Evolutionary conservation across 2,329 filamentous ascomycete genomes (phyloP), one percentile per base, ranked within the genome.

Genomic region (Teratosphaeria destructans): DNA sequence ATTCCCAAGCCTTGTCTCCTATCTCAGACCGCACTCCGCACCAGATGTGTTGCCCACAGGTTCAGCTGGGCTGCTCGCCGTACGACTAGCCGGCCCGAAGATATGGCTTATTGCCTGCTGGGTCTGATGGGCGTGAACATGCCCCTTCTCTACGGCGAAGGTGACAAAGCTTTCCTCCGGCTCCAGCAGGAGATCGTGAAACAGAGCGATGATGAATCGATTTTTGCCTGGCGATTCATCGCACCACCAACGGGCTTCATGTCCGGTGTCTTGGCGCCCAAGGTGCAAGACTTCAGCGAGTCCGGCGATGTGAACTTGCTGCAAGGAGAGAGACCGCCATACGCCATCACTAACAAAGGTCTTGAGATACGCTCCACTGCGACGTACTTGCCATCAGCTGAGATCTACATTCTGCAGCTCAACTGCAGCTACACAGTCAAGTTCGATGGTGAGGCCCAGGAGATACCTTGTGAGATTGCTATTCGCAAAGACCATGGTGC

Each of bases 41-140:
- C 26, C 12, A 34, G 14, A 54, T 29, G 49, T 14, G 55, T 60
- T 26, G 59, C 59, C 11, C 32, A 57, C 23, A 52, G 58, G n/a
- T 57, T 65, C 49, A 59, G 52, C 23, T 65, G 63, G 63, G 57
- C 54, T 5, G 11, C 56, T 5, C 4, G 29, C 2, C 54, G 63
- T 29, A 8, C 34, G n/a, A 63, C 63, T 8, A 64, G 61, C 6
- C 29, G 70, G 2, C 2, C 57, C 0, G 77, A 79, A 52, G 78
- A 79, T 49, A 69, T 70, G 26, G 76, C 76, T 0, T 80, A 79
- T 54, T 77, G 70, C 5, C 65, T 80, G 0, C 60, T 79, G 2
- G 77, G 77, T 0, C 68, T 79, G 0, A 79, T 79, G 29, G 68
- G 67, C 0, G 68, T 79, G 29, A 71, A 75, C 47, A 77, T 79